Percentiles rank a stretch among this genome's conserved stretches.
Conservation (phyloP, 352 stramenopile genomes). For the Globisporangium alternatum region DNA sequence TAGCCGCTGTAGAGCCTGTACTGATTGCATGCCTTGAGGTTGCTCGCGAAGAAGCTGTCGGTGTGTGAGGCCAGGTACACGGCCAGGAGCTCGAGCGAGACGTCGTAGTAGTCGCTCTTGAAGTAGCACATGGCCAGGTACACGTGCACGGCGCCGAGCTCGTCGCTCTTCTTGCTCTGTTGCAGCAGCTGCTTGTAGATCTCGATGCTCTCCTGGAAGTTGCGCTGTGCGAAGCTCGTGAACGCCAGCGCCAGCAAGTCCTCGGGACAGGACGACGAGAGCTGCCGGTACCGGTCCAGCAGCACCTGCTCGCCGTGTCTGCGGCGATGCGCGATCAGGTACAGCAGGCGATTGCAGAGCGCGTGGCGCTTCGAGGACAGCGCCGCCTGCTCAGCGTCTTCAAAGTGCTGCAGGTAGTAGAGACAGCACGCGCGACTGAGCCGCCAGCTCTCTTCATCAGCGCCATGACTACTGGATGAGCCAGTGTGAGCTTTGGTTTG, state of each 20-base stretch:
- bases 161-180: conserved; percentile 26
- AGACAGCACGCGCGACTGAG: conserved; percentile 55
- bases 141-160: conserved; percentile 43
- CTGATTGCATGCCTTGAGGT: conserved; percentile 64
- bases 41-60: conserved; percentile 65
- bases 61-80: conserved; percentile 49
- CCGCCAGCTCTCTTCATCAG: conserved; percentile 35
- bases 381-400: conserved; percentile 50
- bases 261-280: conserved; percentile 25
- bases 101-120: conserved; percentile 64
- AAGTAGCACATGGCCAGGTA: conserved; percentile 82
- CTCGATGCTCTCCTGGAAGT: conserved; percentile 63
- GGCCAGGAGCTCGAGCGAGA: conserved; percentile 56
- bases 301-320: conserved; percentile 76
- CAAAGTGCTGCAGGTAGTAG: conserved; percentile 43
- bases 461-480: not conserved
- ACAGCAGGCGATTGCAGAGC: conserved; percentile 57
- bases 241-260: conserved; percentile 48
- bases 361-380: conserved; percentile 35
- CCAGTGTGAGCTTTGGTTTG: conserved; percentile 1
- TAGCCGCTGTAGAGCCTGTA: conserved; percentile 55
- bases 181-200: conserved; percentile 66
- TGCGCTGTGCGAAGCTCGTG: conserved; percentile 41
- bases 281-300: conserved; percentile 69
- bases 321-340: conserved; percentile 37